Evolutionary conservation across 176 grass and related monocot species (phyloP).

Genomic region (Coix lacrymajobi): DNA sequence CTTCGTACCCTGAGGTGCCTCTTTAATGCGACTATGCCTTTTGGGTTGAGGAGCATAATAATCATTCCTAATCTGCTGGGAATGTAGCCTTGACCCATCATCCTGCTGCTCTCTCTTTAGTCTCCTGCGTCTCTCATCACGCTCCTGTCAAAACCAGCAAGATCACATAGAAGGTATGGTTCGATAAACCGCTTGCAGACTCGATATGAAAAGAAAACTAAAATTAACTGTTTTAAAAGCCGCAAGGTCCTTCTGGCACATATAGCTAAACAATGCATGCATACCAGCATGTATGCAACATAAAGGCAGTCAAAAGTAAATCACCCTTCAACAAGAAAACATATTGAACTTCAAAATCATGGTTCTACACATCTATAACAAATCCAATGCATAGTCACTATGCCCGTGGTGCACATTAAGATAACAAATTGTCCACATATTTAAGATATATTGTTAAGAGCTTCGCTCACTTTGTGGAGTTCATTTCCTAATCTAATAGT

Average conservation of each 20-base stretch:
- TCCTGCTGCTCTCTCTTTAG: slow-evolving; percentile 64
- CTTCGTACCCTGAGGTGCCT: slow-evolving; percentile 74
- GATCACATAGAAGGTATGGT: neutral
- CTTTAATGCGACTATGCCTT: slow-evolving; percentile 63
- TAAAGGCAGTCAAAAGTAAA: neutral
- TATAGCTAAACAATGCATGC: neutral
- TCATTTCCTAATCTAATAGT: neutral
- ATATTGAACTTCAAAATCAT: neutral
- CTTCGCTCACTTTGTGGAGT: neutral
- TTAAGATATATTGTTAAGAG: neutral
- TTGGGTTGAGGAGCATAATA: slow-evolving; percentile 58
- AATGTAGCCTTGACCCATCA: slow-evolving; percentile 50
- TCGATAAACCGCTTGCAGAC: neutral
- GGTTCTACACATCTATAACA: neutral
- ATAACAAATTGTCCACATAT: neutral
- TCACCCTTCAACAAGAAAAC: neutral
- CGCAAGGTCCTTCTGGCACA: neutral
- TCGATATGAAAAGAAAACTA: neutral
- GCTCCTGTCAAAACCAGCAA: slow-evolving; percentile 52
- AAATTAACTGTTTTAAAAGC: neutral
- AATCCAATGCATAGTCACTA: neutral
- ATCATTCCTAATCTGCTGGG: slow-evolving; percentile 56
- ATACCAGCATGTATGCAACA: neutral
- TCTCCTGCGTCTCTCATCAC: slow-evolving; percentile 73
- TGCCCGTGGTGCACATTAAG: neutral